These are phyloP conservation scores for Eimeria falciformis DNA, from an alignment of 169 alveolate species.

Conservation along the genomic window DNA sequence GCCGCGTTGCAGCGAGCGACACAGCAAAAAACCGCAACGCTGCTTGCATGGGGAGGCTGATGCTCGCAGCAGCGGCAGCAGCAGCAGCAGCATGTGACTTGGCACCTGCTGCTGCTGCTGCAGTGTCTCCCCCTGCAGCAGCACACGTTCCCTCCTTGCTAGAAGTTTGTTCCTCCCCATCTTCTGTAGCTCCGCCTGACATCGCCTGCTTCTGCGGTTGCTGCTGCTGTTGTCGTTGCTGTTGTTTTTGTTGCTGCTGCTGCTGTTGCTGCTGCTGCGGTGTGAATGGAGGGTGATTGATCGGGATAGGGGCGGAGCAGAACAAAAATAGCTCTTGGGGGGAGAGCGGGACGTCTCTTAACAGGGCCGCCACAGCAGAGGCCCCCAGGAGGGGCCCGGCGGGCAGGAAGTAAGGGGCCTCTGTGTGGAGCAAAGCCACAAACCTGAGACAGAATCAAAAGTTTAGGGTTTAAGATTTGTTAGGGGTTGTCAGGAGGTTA, in stretches of 20 bases:
- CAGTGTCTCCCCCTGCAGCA: not conserved
- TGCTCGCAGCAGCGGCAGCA: conserved; percentile 62
- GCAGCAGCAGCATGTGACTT: not conserved
- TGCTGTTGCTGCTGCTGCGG: conserved; percentile 11
- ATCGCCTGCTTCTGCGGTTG: not conserved
- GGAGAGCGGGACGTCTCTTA: conserved; percentile 38
- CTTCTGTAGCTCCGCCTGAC: not conserved
- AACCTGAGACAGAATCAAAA: not conserved
- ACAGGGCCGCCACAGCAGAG: conserved; percentile 52
- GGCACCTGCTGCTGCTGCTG: not conserved
- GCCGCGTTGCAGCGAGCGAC: conserved; percentile 61
- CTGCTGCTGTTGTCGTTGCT: not conserved
- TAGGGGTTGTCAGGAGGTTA: not conserved
- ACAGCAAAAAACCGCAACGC: conserved; percentile 74
- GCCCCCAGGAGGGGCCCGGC: conserved; percentile 58
- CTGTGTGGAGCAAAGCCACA: conserved; percentile 24
- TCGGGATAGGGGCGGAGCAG: conserved; percentile 46
- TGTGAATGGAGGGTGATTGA: not conserved
- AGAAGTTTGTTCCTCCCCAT: not conserved
- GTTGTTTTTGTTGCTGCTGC: not conserved
- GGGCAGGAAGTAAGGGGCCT: conserved; percentile 39
- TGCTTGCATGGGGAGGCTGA: conserved; percentile 61
- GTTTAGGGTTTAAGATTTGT: not conserved
- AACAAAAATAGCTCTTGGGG: conserved; percentile 34
- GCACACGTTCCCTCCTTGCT: not conserved